Evolutionary conservation across 768 basidiomycete species (phyloP).

Genomic region (Roridomyces roridus): DNA sequence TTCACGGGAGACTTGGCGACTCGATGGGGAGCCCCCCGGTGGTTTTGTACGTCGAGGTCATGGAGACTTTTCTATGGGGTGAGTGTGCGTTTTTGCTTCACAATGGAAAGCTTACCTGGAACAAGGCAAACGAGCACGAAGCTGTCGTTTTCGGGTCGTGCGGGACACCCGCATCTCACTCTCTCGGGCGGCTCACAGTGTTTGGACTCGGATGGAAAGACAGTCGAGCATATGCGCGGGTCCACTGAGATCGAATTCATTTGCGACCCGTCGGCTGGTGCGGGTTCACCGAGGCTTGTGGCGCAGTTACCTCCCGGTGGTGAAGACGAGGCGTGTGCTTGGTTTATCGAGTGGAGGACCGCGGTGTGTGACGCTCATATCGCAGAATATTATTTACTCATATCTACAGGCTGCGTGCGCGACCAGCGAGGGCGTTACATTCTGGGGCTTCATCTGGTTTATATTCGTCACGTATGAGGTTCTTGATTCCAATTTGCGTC

Average conservation of each 20-base stretch:
- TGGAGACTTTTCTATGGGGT: conserved; percentile 81
- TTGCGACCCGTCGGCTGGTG: conserved; percentile 70
- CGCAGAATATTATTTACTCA: background rate
- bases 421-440: conserved; percentile 58
- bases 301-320: conserved; percentile 65
- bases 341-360: conserved; percentile 85
- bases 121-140: conserved; percentile 60
- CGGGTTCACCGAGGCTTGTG: conserved; percentile 60
- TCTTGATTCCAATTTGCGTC: background rate
- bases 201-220: conserved; percentile 41
- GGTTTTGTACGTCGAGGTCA: conserved; percentile 66
- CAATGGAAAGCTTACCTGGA: conserved; percentile 60
- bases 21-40: conserved; percentile 54
- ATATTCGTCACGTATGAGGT: conserved; percentile 65
- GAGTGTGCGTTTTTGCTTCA: conserved; percentile 33
- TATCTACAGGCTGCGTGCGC: conserved; percentile 71
- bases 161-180: conserved; percentile 58
- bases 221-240: conserved; percentile 43
- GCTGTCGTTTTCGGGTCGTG: conserved; percentile 57
- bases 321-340: conserved; percentile 56
- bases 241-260: conserved; percentile 77
- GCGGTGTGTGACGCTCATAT: conserved; percentile 52
- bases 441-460: conserved; percentile 59
- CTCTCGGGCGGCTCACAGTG: conserved; percentile 67
- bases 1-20: conserved; percentile 61